Base-by-base conservation (phyloP, 495 filamentous ascomycete species). In the Penicillium fimorum region DNA sequence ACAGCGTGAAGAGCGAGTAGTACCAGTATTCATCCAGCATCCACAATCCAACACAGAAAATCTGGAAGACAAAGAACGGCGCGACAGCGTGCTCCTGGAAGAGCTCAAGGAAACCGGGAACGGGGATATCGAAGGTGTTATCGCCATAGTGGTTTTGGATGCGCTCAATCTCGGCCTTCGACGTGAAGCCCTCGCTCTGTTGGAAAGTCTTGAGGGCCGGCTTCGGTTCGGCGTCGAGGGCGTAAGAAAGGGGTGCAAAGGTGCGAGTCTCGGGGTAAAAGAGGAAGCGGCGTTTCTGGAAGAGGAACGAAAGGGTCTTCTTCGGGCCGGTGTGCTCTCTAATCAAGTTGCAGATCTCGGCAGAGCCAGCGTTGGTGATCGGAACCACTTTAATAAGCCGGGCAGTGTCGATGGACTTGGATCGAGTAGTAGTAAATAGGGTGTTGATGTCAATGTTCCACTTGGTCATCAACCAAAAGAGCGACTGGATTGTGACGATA, bases 1-100 rank as follows among this genome's bases (percentile, higher is more conserved):
- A 93, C 20, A 97, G 85, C 2, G 94, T 97, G 68, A 99, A 99
- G 12, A 99, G 81, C 57, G 94, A 99, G 71, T 97, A 99, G 76
- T 99, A 99, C 94, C 94, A 99, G 75, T 97, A 97, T 75, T 99
- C 94, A 71, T 99, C 94, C 71, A 99, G 71, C 87, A 97, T 90
- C 94, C 94, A 99, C 57, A 99, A 76, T 27, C 95, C 94, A 54
- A 99, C 94, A 61, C 95, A 97, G 78, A 99, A 99, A 40, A 99
- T 79, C 76, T 99, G 94, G 75, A 99, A 99, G 49, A 99, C 91
- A 71, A 99, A 99, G 82, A 99, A 99, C 12, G 94, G 94, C 30
- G 94, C 94, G 32, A 99, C 94, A 22, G 94, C 93, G 75, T 99
- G 94, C 71, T 99, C 95, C 74, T 94, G 87, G 82, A 96, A 99